Base-by-base conservation (phyloP, 495 filamentous ascomycete genomes). In the Penicillium cataractarum region DNA sequence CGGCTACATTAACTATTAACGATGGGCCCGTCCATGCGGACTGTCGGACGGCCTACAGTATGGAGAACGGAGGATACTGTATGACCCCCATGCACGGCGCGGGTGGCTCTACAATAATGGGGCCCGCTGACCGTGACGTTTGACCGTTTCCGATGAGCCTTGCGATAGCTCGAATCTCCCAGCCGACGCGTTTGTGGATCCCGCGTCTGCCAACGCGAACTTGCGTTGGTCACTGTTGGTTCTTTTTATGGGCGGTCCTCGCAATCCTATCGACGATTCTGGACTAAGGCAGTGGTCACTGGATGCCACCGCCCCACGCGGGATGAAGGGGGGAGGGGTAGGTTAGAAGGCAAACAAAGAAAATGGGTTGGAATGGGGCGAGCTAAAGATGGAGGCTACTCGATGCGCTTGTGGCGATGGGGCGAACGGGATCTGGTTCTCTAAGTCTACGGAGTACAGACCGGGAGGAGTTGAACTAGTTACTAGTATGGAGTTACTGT, bases 181-280 rank as follows among this genome's bases (percentile, higher is more conserved):
- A 37, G 32, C 13, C 32, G 40, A 59, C 63, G 56, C 66, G 61
- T 66, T 65, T 69, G 70, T 70, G 70, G 70, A 71, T 68, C 69
- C 59, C 21, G 35, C 42, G 49, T 51, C 58, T 59, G 44, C 55
- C 65, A 63, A 67, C 65, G 54, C 58, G 65, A 65, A 59, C 44
- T 59, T 65, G 27, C 64, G 46, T 54, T 54, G 29, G 51, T 32
- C n/a, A n/a, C 33, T 26, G 12, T 52, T 52, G 26, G 2, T 52
- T 19, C 13, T 3, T 32, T 39, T 39, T 39, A 17, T 6, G 35
- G 33, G 33, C 3, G 33, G 3, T 3, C 15, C 10, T 37, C 33
- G 35, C 35, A 39, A 17, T 39, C 2, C 35, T 15, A 37, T 37
- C 35, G 10, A 13, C 35, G 35, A 37, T 37, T 37, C 13, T 9